Percentiles rank a stretch among this genome's conserved stretches.
Evolutionary conservation across 805 yeast genomes (phyloP).

Genomic region (Saturnispora bothae): DNA sequence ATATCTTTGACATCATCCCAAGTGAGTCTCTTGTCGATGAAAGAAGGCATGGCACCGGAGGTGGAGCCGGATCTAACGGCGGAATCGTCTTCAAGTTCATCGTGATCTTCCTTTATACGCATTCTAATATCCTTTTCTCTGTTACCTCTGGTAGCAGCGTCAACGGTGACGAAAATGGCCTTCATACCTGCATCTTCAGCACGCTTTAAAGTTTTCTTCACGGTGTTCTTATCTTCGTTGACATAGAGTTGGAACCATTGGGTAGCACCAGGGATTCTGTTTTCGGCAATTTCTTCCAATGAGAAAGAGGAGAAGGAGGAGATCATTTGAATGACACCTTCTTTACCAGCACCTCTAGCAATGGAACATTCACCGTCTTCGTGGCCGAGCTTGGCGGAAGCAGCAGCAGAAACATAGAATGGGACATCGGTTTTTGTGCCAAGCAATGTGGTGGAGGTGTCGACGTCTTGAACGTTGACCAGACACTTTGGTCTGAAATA

Average conservation of each 20-base stretch:
- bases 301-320: conserved; percentile 87
- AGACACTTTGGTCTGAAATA: conserved; percentile 79
- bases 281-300: conserved; percentile 72
- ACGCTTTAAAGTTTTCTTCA: conserved; percentile 22
- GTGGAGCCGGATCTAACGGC: conserved; percentile 71
- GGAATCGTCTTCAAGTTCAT: conserved; percentile 31
- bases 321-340: conserved; percentile 75
- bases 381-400: conserved; percentile 83
- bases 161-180: conserved; percentile 82
- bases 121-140: conserved; percentile 54
- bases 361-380: conserved; percentile 85
- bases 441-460: conserved; percentile 58
- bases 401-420: conserved; percentile 85
- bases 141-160: conserved; percentile 85
- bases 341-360: conserved; percentile 70
- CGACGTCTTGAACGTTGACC: conserved; percentile 68
- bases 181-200: conserved; percentile 34
- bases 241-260: conserved; percentile 90
- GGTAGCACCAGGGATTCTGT: conserved; percentile 51
- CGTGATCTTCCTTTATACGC: conserved; percentile 32
- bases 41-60: conserved; percentile 71
- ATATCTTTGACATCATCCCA: conserved; percentile 60
- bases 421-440: conserved; percentile 67
- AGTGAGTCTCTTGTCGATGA: conserved; percentile 58
- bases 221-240: conserved; percentile 40